Conservation (phyloP, 192 early-diverging fungal species). For the Phlyctochytrium bullatum region DNA sequence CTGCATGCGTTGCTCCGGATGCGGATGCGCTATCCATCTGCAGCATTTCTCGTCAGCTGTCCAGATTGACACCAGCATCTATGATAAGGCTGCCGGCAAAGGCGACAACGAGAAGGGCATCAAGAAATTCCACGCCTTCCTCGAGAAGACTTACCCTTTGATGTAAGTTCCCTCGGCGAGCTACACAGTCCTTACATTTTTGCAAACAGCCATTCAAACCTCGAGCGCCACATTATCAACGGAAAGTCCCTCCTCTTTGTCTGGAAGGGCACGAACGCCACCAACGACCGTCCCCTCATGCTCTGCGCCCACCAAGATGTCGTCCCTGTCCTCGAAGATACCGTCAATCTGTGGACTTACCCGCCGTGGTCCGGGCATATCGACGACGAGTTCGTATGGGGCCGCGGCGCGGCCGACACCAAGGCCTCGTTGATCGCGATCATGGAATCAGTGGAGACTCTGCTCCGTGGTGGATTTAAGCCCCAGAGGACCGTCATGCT, state of each 20-base stretch:
- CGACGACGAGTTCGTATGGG: slow-evolving; percentile 11
- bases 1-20: too few relatives aligned
- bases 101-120: slow-evolving; percentile 2
- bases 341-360: slow-evolving; percentile 15
- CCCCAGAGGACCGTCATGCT: slow-evolving; percentile 30
- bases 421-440: slow-evolving; percentile 13
- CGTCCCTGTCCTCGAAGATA: slow-evolving; percentile 18
- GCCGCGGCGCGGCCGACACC: slow-evolving; percentile 30
- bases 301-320: slow-evolving; percentile 16
- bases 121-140: slow-evolving; percentile 8
- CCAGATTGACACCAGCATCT: not conserved
- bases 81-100: not conserved
- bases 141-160: slow-evolving; percentile 8
- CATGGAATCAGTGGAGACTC: slow-evolving; percentile 31
- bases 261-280: not conserved
- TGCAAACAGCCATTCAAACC: not conserved
- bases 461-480: slow-evolving; percentile 21
- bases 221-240: not conserved
- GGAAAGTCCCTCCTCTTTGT: slow-evolving; percentile 8
- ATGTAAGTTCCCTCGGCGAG: not conserved
- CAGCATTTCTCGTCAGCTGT: slow-evolving; percentile 1
- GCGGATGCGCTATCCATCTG: not conserved
- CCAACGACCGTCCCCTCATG: slow-evolving; percentile 4
- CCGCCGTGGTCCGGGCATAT: slow-evolving; percentile 12
- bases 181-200: not conserved